Evolutionary conservation across 2,329 filamentous ascomycete species (phyloP).

Genomic region (Huntiella abstrusa): DNA sequence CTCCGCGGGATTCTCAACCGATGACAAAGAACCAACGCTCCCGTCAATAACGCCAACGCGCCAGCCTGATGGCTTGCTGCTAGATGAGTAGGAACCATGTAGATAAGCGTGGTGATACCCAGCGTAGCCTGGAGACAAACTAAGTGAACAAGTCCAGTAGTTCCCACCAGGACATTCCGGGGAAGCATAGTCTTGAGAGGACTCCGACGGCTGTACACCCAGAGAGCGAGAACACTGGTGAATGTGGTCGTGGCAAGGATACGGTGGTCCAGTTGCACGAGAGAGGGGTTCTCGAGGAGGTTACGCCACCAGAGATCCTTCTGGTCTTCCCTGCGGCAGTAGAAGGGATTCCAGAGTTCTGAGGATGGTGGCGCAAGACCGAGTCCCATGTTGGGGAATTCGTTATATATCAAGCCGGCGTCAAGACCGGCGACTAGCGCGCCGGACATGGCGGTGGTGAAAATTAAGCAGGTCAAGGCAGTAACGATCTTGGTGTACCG

Average conservation of each 20-base stretch:
- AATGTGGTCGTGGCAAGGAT: conserved; percentile 83
- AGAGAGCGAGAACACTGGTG: conserved; percentile 58
- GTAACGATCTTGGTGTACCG: conserved; percentile 56
- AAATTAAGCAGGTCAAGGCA: conserved; percentile 56
- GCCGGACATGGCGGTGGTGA: conserved; percentile 81
- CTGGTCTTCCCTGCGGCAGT: conserved; percentile 57
- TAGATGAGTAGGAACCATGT: conserved; percentile 76
- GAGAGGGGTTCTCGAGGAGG: conserved; percentile 87
- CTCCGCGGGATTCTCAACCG: conserved; percentile 55
- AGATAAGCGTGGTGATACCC: conserved; percentile 79
- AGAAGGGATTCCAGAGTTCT: conserved; percentile 74
- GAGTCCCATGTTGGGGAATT: conserved; percentile 88
- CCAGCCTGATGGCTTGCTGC: conserved; percentile 89
- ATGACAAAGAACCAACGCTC: conserved; percentile 60
- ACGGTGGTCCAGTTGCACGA: conserved; percentile 90
- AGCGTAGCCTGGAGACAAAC: conserved; percentile 65
- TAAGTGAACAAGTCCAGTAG: conserved; percentile 66
- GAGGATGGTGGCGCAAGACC: conserved; percentile 62
- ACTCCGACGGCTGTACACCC: conserved; percentile 57
- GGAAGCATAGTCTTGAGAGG: conserved; percentile 40
- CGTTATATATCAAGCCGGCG: conserved; percentile 94
- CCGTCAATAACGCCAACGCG: conserved; percentile 65
- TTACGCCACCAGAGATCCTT: conserved; percentile 93
- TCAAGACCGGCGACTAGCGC: conserved; percentile 88
- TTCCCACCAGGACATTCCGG: conserved; percentile 43